Conservation (phyloP, 2,329 filamentous ascomycete genomes). For the Aspergillus eucalypticola region DNA sequence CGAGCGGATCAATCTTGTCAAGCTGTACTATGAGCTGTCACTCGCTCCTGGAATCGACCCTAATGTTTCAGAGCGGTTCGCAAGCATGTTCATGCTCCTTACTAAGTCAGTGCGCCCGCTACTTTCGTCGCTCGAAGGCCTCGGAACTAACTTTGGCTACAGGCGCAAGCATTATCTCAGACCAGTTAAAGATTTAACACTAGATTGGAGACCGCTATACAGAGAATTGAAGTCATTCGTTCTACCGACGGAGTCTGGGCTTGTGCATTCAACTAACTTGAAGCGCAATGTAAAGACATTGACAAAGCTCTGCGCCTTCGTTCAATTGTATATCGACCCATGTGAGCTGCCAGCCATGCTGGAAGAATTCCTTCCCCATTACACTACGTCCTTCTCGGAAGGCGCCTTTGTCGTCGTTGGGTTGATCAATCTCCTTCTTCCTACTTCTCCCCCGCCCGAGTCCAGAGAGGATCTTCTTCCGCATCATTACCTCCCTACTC, state of each 20-base stretch:
- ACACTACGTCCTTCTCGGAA: conserved; percentile 89
- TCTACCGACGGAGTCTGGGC: conserved; percentile 74
- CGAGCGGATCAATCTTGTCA: conserved; percentile 78
- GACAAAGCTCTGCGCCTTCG: conserved; percentile 85
- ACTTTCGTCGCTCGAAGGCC: neutral
- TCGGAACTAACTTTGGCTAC: conserved; percentile 23
- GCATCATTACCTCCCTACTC: conserved; percentile 83
- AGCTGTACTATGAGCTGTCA: conserved; percentile 90
- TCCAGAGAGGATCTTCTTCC: conserved; percentile 76
- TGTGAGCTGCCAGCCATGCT: conserved; percentile 78
- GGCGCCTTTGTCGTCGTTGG: conserved; percentile 92
- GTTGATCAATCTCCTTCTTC: conserved; percentile 81
- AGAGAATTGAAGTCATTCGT: conserved; percentile 90
- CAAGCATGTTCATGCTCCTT: conserved; percentile 92
- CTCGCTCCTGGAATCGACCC: conserved; percentile 86
- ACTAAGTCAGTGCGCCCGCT: conserved; percentile 69
- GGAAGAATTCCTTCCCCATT: conserved; percentile 79
- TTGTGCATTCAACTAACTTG: conserved; percentile 61
- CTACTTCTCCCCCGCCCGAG: conserved; percentile 71
- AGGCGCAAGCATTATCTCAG: conserved; percentile 95
- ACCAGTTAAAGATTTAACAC: conserved; percentile 80
- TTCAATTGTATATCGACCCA: conserved; percentile 90
- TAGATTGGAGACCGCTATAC: conserved; percentile 93
- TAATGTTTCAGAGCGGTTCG: conserved; percentile 80
- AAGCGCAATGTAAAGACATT: conserved; percentile 71